Evolutionary conservation across 768 basidiomycete genomes (phyloP).

Genomic region (Rhizopogon vesiculosus): DNA sequence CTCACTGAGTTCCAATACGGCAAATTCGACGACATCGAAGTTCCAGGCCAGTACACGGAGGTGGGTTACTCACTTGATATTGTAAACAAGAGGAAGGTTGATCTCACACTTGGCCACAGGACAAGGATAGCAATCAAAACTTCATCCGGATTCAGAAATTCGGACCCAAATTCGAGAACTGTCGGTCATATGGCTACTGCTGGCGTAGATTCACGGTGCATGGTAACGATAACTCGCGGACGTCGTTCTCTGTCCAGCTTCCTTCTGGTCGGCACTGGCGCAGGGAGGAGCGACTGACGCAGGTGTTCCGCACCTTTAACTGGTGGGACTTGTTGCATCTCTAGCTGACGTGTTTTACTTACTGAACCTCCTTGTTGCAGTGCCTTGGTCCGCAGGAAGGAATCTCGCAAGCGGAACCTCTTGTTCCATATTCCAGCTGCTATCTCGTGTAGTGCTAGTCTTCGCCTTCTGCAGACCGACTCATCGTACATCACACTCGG

Average conservation of each 20-base stretch:
- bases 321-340: constrained; percentile 43
- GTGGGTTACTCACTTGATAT: constrained; percentile 33
- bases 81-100: background rate
- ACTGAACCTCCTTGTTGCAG: constrained; percentile 34
- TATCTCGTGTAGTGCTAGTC: constrained; percentile 75
- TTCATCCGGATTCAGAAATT: constrained; percentile 92
- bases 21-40: constrained; percentile 96
- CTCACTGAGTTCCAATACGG: constrained; percentile 96
- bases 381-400: constrained; percentile 81
- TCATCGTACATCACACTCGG: constrained; percentile 86
- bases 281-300: constrained; percentile 88
- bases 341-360: constrained; percentile 1
- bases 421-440: constrained; percentile 88
- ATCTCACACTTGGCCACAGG: constrained; percentile 43
- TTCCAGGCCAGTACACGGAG: constrained; percentile 99
- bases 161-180: constrained; percentile 85
- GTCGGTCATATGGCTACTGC: constrained; percentile 77
- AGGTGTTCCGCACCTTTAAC: constrained; percentile 93
- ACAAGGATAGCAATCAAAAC: constrained; percentile 90
- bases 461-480: constrained; percentile 88
- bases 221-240: constrained; percentile 85
- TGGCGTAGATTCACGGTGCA: constrained; percentile 90
- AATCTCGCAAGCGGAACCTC: constrained; percentile 88
- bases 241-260: constrained; percentile 87
- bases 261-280: constrained; percentile 83